A percentile compares a stretch with the other conserved stretches of the same genome.
These are phyloP conservation scores for Paraglomus brasilianum DNA, from an alignment of 192 early-diverging fungal species.

Conservation along the genomic window DNA sequence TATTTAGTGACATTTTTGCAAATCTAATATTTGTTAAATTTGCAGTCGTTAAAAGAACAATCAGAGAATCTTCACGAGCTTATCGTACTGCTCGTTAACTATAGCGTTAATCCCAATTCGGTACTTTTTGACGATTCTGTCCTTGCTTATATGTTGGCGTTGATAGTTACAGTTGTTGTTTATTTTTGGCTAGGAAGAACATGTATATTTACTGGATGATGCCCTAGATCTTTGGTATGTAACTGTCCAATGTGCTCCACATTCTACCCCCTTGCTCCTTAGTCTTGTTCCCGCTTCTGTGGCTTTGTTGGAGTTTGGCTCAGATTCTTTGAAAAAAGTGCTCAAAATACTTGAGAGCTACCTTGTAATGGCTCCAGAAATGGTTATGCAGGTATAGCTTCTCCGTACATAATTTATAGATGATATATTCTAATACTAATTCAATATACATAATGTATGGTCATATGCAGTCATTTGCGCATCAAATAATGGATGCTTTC, in stretches of 20 bases:
- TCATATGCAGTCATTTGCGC: conserved; percentile 39
- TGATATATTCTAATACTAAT: background rate
- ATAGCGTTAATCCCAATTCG: conserved; percentile 66
- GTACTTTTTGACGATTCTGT: conserved; percentile 31
- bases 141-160: background rate
- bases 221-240: conserved; percentile 88
- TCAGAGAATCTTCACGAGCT: conserved; percentile 71
- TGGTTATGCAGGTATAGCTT: conserved; percentile 54
- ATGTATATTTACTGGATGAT: conserved; percentile 88
- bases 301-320: conserved; percentile 67
- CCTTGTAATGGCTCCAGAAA: conserved; percentile 61
- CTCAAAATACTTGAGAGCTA: conserved; percentile 88
- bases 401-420: background rate
- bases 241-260: conserved; percentile 67
- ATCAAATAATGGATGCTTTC: conserved; percentile 40
- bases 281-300: conserved; percentile 63
- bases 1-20: background rate
- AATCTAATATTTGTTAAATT: conserved; percentile 9
- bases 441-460: background rate
- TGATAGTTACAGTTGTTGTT: background rate
- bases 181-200: conserved; percentile 50
- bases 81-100: conserved; percentile 71
- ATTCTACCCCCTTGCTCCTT: conserved; percentile 52
- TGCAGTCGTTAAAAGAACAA: conserved; percentile 63
- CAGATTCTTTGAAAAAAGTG: conserved; percentile 71